phyloP scores from a whole-genome alignment of 2,329 filamentous ascomycete genomes.

The Lecanicillium sp. region DNA sequence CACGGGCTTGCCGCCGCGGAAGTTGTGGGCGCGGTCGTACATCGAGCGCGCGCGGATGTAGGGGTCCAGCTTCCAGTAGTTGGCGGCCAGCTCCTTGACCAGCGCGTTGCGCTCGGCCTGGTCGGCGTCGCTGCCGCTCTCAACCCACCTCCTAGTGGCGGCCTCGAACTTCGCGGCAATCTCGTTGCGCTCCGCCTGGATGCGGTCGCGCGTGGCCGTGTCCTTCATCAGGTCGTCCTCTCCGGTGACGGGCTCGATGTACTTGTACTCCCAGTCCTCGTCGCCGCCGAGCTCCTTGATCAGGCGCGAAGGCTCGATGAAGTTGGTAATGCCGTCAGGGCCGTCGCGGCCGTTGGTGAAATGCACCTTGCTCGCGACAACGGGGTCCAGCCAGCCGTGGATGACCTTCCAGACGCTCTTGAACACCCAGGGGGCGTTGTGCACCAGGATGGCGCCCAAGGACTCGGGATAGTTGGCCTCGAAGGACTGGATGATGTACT shows the following conservation, averaged over 20 bases:
- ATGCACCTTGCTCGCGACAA: conserved; percentile 66
- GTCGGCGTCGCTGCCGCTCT: conserved; percentile 25
- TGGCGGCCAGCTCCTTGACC: conserved; percentile 45
- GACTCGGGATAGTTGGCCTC: conserved; percentile 75
- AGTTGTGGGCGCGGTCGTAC: conserved; percentile 56
- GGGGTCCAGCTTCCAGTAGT: conserved; percentile 68
- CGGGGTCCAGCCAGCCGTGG: conserved; percentile 69
- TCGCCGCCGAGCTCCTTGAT: conserved; percentile 58
- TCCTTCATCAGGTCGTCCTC: conserved; percentile 53
- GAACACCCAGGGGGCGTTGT: conserved; percentile 72
- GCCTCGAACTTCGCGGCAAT: conserved; percentile 53
- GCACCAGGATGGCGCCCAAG: conserved; percentile 63
- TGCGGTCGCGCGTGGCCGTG: conserved; percentile 36
- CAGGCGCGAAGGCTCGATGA: conserved; percentile 37
- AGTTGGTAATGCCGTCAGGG: conserved; percentile 44
- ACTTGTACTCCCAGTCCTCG: conserved; percentile 67
- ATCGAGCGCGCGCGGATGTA: conserved; percentile 56
- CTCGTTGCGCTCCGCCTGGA: conserved; percentile 45
- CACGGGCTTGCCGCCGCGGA: conserved; percentile 23
- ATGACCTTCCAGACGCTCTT: conserved; percentile 55
- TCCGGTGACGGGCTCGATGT: conserved; percentile 50
- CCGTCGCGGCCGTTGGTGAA: conserved; percentile 60
- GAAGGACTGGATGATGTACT: conserved; percentile 75
- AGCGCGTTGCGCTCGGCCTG: conserved; percentile 38
- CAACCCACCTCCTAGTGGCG: conserved; percentile 55